Base-by-base conservation (phyloP, 129 eudicot species). In the Arctium minus region DNA sequence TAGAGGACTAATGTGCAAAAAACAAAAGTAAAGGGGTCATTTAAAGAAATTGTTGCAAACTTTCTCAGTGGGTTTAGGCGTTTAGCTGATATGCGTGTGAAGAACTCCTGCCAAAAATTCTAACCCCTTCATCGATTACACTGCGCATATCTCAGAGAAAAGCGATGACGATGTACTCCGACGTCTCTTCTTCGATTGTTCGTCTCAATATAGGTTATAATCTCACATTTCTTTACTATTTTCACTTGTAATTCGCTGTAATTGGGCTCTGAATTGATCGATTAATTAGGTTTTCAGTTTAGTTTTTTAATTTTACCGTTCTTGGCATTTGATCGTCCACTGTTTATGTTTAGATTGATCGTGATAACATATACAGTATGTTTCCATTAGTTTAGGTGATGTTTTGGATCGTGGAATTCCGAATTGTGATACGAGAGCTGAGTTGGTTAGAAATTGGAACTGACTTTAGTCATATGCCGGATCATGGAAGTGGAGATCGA, bases 181-280 rank as follows among this genome's bases (percentile, higher is more conserved):
- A 81, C 70, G 80, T n/a, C 32, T 64, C 89, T 72, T 88, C 94
- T 74, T 83, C 94, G 33, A 62, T 89, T 9, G 81, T 92, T 70
- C 95, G 95, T 85, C 97, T 92, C 37, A 92, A 91, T 71, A 88
- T 92, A 80, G 97, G 97, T 92, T 11, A 12, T 64, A 74, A 37
- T 69, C 12, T 73, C 62, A 62, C 13, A 6, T 44, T 71, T 82
- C 40, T 46, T 38, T 1, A 17, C 73, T 1, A 60, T 64, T 39
- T 22, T 78, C 50, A 37, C 53, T 8, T 50, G 13, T 84, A 15
- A 8, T 44, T 72, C 75, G 27, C 5, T 83, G 31, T 68, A n/a
- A 48, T 62, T 76, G 53, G 79, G 2, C 12, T 75, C 67, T 77
- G 2, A 42, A 60, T 38, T 67, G 37, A 73, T 81, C 76, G 29